These are phyloP conservation scores for Komagataea norvegica DNA, from an alignment of 1,139 yeast species.

Conservation along the genomic window DNA sequence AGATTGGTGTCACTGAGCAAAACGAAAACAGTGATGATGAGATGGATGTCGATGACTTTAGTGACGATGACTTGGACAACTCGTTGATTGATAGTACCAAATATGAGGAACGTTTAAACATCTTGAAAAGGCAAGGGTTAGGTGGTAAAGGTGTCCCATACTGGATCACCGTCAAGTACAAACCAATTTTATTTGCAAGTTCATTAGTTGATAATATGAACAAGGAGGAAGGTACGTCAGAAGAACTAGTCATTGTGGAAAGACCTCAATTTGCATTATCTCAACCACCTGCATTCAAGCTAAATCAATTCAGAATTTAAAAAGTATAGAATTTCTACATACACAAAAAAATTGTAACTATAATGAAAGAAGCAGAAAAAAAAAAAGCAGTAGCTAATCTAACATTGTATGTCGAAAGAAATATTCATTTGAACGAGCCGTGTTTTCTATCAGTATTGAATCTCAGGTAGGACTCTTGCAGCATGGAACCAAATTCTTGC, in stretches of 20 bases:
- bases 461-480: slow-evolving; percentile 47
- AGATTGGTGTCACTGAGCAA: slow-evolving; percentile 37
- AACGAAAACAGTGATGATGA: slow-evolving; percentile 29
- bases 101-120: slow-evolving; percentile 27
- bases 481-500: slow-evolving; percentile 68
- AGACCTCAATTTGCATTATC: slow-evolving; percentile 64
- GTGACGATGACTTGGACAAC: slow-evolving; percentile 24
- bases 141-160: slow-evolving; percentile 42
- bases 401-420: neutral
- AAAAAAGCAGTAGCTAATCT: neutral
- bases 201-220: slow-evolving; percentile 39
- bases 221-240: slow-evolving; percentile 4
- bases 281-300: slow-evolving; percentile 69
- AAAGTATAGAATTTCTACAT: neutral
- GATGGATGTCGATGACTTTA: slow-evolving; percentile 30
- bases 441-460: no score
- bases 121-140: slow-evolving; percentile 26
- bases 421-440: no score
- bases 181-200: slow-evolving; percentile 65
- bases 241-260: slow-evolving; percentile 69
- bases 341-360: neutral
- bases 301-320: slow-evolving; percentile 58
- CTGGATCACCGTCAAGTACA: slow-evolving; percentile 74
- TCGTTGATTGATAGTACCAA: slow-evolving; percentile 11
- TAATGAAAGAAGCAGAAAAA: neutral